Evolutionary conservation across 106 monocot genomes (phyloP).

Genomic region (Agapanthus africanus): DNA sequence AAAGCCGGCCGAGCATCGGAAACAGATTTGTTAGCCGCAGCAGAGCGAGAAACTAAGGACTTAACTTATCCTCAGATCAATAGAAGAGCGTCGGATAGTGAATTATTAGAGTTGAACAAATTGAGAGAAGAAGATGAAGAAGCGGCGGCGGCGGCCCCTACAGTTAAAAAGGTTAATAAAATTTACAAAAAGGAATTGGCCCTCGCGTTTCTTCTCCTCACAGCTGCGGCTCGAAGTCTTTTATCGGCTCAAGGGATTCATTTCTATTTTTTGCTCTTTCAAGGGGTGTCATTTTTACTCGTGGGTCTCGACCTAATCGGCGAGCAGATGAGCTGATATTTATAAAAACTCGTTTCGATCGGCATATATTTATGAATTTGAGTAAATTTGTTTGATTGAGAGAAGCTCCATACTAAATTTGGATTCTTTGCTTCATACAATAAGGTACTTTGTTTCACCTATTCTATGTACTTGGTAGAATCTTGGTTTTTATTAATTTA

Average conservation of each 20-base stretch:
- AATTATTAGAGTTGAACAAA: conserved; percentile 13
- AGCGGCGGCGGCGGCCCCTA: too few species aligned
- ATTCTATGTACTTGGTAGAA: too few species aligned
- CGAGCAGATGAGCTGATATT: conserved; percentile 50
- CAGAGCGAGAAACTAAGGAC: conserved; percentile 34
- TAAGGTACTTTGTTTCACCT: too few species aligned
- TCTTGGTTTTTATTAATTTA: too few species aligned
- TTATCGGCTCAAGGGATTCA: conserved; percentile 77
- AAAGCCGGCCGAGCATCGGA: conserved; percentile 76
- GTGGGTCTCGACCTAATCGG: conserved; percentile 77
- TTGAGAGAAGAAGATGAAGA: conserved; percentile 16
- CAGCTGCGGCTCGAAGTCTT: conserved; percentile 60
- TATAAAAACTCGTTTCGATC: too few species aligned
- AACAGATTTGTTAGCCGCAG: conserved; percentile 41
- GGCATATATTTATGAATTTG: too few species aligned
- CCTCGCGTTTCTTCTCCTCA: conserved; percentile 61
- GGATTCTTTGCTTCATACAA: too few species aligned
- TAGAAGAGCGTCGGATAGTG: conserved; percentile 27
- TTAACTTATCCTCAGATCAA: conserved; percentile 21
- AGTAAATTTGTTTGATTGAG: too few species aligned
- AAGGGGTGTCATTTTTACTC: conserved; percentile 70
- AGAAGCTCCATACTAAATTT: too few species aligned
- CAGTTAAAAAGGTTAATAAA: conserved; percentile 51
- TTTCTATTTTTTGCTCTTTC: conserved; percentile 87
- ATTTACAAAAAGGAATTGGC: conserved; percentile 74